Base-by-base conservation (phyloP, 2,329 filamentous ascomycete genomes). In the Hypoxylon sp. region DNA sequence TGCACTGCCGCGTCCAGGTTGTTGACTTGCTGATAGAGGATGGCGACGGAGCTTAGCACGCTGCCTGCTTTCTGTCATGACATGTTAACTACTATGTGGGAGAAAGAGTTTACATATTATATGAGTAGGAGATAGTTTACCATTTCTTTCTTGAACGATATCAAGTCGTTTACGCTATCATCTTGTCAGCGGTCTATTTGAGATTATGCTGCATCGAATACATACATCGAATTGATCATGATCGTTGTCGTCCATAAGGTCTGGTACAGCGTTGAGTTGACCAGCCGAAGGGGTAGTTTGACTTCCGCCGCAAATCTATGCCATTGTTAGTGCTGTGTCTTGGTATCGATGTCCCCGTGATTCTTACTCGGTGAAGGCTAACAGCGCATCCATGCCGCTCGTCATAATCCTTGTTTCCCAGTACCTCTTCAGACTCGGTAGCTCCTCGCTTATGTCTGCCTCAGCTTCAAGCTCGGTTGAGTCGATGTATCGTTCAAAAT, bases 91-190 rank as follows among this genome's bases (percentile, higher is more conserved):
- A n/a, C n/a, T n/a, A n/a, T n/a, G n/a, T n/a, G n/a, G n/a, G n/a
- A n/a, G n/a, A n/a, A n/a, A n/a, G n/a, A n/a, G n/a, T n/a, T n/a
- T n/a, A n/a, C n/a, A n/a, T n/a, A n/a, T n/a, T n/a, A n/a, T n/a
- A n/a, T n/a, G n/a, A n/a, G n/a, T n/a, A n/a, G n/a, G n/a, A n/a
- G n/a, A n/a, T n/a, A n/a, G 11, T 55, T 43, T 57, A 64, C 62
- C 57, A 65, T 63, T 30, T 65, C 63, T 34, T 67, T 65, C 40
- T 63, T 66, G 20, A 66, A 56, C 1, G 64, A 67, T 13, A 66
- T 15, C 4, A 66, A 30, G 27, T 66, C 63, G 17, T 67, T 66
- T 5, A 66, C 49, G n/a, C 63, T 67, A 15, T 7, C 25, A 3
- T 3, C 11, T 4, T 34, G 19, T 63, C 15, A 63, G 51, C 16